Evolutionary conservation across 139 green algal genomes (phyloP).

Genomic region (Yamagishiella unicocca): DNA sequence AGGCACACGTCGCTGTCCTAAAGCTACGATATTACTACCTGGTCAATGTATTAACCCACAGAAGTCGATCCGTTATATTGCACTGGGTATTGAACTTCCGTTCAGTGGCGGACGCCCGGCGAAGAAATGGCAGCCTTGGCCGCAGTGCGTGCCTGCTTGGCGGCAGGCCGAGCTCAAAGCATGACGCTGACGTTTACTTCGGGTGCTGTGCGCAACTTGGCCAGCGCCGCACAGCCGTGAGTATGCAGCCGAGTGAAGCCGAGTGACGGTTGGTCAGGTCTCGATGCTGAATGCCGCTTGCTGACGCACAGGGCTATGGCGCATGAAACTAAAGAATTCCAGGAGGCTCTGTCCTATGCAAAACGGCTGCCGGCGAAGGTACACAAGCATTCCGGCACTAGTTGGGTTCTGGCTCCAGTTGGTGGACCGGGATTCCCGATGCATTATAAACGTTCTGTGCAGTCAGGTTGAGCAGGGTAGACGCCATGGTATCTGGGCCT

Average conservation of each 20-base stretch:
- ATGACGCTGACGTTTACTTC: not conserved
- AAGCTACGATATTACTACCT: too few relatives aligned
- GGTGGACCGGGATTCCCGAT: not conserved
- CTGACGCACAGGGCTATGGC: not conserved
- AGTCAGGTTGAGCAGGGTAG: too few relatives aligned
- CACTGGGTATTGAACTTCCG: too few relatives aligned
- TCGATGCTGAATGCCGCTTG: not conserved
- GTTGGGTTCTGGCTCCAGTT: not conserved
- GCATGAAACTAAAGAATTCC: not conserved
- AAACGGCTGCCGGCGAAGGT: constrained; percentile 18
- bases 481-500: too few relatives aligned
- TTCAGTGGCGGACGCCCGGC: too few relatives aligned
- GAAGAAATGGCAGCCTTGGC: not conserved
- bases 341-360: not conserved
- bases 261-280: not conserved
- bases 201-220: not conserved
- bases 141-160: not conserved
- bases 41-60: too few relatives aligned
- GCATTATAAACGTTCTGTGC: not conserved
- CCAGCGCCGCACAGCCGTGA: constrained; percentile 28
- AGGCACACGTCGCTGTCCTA: too few relatives aligned
- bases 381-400: not conserved
- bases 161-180: not conserved
- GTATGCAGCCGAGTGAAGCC: not conserved
- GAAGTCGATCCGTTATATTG: too few relatives aligned